Evolutionary conservation across 768 basidiomycete genomes (phyloP).

Genomic region (Favolaschia claudopus): DNA sequence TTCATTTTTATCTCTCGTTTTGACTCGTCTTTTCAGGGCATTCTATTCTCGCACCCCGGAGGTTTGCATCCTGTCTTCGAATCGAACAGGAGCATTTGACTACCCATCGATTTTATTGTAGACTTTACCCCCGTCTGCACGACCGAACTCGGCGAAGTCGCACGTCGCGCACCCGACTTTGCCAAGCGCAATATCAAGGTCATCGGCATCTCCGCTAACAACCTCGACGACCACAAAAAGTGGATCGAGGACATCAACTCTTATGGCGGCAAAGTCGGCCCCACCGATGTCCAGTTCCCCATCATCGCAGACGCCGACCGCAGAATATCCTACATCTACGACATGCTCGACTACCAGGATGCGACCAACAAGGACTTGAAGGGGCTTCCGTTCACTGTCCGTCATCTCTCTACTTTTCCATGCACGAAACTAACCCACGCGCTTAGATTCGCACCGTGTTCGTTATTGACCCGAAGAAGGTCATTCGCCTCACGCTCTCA

Average conservation of each 20-base stretch:
- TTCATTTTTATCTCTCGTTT: constrained; percentile 1
- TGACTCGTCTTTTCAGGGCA: constrained; percentile 53
- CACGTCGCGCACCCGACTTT: constrained; percentile 87
- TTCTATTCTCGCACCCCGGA: constrained; percentile 95
- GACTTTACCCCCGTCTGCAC: constrained; percentile 96
- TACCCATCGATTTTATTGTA: background rate
- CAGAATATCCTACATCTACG: constrained; percentile 85
- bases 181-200: constrained; percentile 89
- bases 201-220: constrained; percentile 93
- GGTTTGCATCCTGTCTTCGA: background rate
- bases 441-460: constrained; percentile 94
- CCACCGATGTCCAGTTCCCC: constrained; percentile 87
- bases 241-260: constrained; percentile 93
- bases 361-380: constrained; percentile 86
- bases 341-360: constrained; percentile 97
- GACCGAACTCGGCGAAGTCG: constrained; percentile 96
- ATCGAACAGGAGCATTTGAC: background rate
- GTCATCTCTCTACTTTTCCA: constrained; percentile 17
- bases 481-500: constrained; percentile 86
- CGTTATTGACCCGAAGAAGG: constrained; percentile 96
- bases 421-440: background rate
- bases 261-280: constrained; percentile 71
- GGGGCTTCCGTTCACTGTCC: constrained; percentile 92
- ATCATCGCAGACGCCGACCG: constrained; percentile 96
- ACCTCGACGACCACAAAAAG: constrained; percentile 79